These are phyloP conservation scores for Venturia carpophila DNA, from an alignment of 2,329 filamentous ascomycete genomes.

Conservation along the genomic window DNA sequence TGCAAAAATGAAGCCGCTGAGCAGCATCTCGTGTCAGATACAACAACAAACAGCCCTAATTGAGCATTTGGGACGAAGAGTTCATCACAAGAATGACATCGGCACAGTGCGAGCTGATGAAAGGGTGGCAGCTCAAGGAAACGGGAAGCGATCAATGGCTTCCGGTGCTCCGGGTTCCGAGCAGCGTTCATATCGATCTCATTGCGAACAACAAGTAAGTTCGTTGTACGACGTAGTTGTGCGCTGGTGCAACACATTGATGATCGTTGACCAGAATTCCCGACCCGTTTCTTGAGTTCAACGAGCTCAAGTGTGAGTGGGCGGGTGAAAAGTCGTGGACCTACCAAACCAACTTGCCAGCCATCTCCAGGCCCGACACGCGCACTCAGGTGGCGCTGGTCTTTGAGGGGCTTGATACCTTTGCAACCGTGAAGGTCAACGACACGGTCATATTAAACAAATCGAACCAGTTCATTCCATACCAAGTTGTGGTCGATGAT, in stretches of 20 bases:
- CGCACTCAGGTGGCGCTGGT: constrained; percentile 42
- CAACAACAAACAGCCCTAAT: background rate
- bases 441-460: constrained; percentile 45
- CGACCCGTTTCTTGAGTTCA: constrained; percentile 44
- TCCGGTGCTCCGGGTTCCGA: constrained; percentile 38
- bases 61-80: background rate
- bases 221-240: background rate
- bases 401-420: constrained; percentile 58
- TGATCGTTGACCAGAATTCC: constrained; percentile 33
- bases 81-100: constrained; percentile 9
- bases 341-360: constrained; percentile 38
- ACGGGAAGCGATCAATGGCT: constrained; percentile 37
- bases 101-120: constrained; percentile 27
- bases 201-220: constrained; percentile 40
- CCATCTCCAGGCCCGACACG: constrained; percentile 24
- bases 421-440: constrained; percentile 51
- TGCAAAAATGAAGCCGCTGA: background rate
- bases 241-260: background rate
- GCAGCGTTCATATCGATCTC: constrained; percentile 42
- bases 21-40: background rate
- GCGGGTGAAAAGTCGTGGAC: constrained; percentile 42
- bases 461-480: constrained; percentile 57
- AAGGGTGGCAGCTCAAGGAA: constrained; percentile 42
- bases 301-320: constrained; percentile 44
- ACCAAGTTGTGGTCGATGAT: constrained; percentile 46